Percentiles rank a stretch among this genome's conserved stretches.
Conservation (phyloP, 2,329 filamentous ascomycete genomes). For the Huntiella decipiens region DNA sequence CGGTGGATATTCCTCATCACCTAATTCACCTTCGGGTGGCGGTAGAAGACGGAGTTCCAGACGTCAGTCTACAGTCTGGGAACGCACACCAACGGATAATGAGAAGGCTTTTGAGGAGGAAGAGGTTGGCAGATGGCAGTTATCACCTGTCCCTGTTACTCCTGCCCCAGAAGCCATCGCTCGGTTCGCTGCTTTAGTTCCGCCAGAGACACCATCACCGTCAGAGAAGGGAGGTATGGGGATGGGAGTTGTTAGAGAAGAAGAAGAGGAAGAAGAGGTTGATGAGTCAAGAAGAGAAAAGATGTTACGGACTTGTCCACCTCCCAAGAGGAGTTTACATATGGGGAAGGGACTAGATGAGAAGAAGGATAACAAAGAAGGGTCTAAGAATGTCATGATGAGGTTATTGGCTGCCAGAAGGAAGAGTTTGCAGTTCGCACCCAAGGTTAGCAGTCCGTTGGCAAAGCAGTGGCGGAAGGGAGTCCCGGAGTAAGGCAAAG, state of each 20-base stretch:
- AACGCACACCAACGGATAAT: constrained; percentile 31
- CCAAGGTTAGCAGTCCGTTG: constrained; percentile 55
- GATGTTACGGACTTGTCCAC: constrained; percentile 20
- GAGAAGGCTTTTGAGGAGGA: constrained; percentile 16
- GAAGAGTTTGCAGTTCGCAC: constrained; percentile 62
- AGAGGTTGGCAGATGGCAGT: constrained; percentile 25
- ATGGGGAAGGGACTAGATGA: background rate
- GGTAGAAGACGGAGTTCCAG: constrained; percentile 29
- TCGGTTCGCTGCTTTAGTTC: constrained; percentile 30
- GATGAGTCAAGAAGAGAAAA: constrained; percentile 2
- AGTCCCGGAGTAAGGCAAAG: background rate
- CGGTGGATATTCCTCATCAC: constrained; percentile 31
- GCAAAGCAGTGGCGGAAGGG: constrained; percentile 32
- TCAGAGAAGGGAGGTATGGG: constrained; percentile 17
- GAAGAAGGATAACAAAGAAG: constrained; percentile 23
- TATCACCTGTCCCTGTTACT: constrained; percentile 39
- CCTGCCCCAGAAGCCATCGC: constrained; percentile 36
- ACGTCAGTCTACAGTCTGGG: constrained; percentile 35
- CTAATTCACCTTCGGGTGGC: constrained; percentile 30
- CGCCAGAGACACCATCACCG: constrained; percentile 25
- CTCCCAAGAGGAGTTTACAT: constrained; percentile 10
- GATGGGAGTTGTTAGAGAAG: constrained; percentile 14
- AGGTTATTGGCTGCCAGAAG: constrained; percentile 52
- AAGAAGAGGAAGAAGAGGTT: constrained; percentile 29
- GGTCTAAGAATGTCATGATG: constrained; percentile 34